phyloP scores from a whole-genome alignment of 2,329 filamentous ascomycete genomes.

The Rhexocercosporidium sp. region DNA sequence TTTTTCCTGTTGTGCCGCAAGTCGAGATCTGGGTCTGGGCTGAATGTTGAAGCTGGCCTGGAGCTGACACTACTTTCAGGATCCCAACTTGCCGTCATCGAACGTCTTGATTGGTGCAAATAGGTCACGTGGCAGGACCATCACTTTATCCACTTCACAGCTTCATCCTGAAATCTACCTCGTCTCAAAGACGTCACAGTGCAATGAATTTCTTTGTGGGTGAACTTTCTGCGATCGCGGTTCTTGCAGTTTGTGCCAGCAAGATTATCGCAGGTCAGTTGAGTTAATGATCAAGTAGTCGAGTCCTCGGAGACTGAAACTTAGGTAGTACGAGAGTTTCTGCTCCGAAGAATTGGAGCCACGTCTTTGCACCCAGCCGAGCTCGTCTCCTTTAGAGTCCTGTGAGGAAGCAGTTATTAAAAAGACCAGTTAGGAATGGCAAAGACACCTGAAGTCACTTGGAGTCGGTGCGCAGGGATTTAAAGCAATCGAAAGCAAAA shows the following conservation, averaged over 20 bases:
- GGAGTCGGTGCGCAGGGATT: neutral
- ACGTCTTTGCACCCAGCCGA: neutral
- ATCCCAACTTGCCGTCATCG: neutral
- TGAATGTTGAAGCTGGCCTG: constrained; percentile 1
- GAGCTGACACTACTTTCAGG: neutral
- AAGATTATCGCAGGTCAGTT: neutral
- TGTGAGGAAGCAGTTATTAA: neutral
- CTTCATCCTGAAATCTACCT: neutral
- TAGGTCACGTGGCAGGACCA: neutral
- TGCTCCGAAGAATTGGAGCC: neutral
- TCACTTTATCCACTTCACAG: constrained; percentile 4
- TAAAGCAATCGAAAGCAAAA: too few species aligned
- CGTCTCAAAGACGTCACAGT: neutral
- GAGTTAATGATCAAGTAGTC: neutral
- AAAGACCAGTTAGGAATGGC: too few species aligned
- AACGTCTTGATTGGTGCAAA: neutral
- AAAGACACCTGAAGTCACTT: neutral
- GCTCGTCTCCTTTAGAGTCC: neutral
- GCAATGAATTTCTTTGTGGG: neutral
- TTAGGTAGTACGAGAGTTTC: too few species aligned
- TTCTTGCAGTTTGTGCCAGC: neutral
- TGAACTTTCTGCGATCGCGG: neutral
- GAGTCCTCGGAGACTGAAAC: too few species aligned
- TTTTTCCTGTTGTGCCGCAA: neutral
- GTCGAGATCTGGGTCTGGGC: neutral